Percentiles rank a stretch among this genome's conserved stretches.
phyloP scores from a whole-genome alignment of 1,284 basidiomycete genomes.

The Ceratobasidium sp. region DNA sequence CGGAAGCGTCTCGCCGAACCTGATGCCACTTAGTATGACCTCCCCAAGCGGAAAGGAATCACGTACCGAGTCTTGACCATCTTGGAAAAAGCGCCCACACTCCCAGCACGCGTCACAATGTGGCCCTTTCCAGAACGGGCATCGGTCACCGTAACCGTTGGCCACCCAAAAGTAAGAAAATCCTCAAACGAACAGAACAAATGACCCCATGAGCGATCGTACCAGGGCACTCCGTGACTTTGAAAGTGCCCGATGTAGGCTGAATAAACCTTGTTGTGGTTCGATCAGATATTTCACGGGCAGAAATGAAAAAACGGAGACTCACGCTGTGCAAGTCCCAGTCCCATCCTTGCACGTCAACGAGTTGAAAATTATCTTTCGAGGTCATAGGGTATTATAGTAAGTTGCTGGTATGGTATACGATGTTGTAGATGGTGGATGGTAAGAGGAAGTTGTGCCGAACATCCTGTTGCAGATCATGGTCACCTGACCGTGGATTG shows the following conservation, averaged over 20 bases:
- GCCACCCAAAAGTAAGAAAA: constrained; percentile 87
- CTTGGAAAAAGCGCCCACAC: constrained; percentile 75
- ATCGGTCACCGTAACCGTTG: constrained; percentile 82
- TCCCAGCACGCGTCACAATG: constrained; percentile 77
- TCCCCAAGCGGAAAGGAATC: not conserved
- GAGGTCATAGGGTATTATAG: constrained; percentile 26
- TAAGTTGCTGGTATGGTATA: not conserved
- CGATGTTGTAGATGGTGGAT: not conserved
- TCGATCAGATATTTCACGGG: not conserved
- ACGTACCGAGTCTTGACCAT: constrained; percentile 80
- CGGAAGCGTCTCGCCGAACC: constrained; percentile 78
- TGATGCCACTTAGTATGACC: constrained; percentile 50
- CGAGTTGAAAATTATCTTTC: constrained; percentile 64
- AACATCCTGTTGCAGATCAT: too few relatives aligned
- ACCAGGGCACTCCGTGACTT: constrained; percentile 77
- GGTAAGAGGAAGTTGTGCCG: not conserved
- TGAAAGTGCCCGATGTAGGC: constrained; percentile 88
- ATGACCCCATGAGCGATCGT: constrained; percentile 83
- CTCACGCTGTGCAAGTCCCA: constrained; percentile 84
- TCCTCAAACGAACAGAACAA: constrained; percentile 83
- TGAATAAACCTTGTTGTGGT: constrained; percentile 70
- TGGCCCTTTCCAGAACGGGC: constrained; percentile 76
- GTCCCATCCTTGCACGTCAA: constrained; percentile 82
- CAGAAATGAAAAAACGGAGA: constrained; percentile 44
- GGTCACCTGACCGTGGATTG: constrained; percentile 2